Base-by-base conservation (phyloP, 2,329 filamentous ascomycete species). In the Fusarium buharicum region DNA sequence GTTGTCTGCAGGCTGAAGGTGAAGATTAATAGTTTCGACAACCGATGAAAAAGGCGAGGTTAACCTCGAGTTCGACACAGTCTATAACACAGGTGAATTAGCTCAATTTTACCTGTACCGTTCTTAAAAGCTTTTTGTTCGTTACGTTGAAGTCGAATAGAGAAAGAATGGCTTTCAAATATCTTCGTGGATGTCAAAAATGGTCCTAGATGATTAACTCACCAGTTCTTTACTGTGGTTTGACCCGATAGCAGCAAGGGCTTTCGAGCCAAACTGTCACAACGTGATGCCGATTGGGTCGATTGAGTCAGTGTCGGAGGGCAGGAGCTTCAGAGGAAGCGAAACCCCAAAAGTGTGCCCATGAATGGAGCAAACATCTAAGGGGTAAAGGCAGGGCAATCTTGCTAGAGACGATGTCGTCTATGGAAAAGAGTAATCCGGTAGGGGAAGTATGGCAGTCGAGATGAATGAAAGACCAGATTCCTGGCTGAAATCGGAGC, bases 401-500 rank as follows among this genome's bases (percentile, higher is more conserved):
- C 16, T 28, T 20, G 14, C 31, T 16, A 17, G 22, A 17, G 30
- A 50, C 30, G 34, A 38, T 41, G 8, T 24, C 8, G 22, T 24
- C 8, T 7, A 24, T 24, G 22, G 8, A 24, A 8, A 8, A 8
- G 22, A 9, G 30, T 31, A 33, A 22, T 27, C 36, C 28, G 24
- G 44, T 40, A 33, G 43, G 30, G 38, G 24, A 43, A 20, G 20
- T 31, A 16, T 12, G 10, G 27, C 22, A 17, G 11, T 16, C 17
- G 12, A 43, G 17, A 43, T 30, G 49, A 16, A 30, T 30, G 22
- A 31, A 43, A 46, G 51, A 50, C 37, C 34, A 44, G 18, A 47
- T 37, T 30, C 39, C 37, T 62, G 55, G 56, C 47, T 24, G 31
- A 64, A 37, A 49, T 37, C 16, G 18, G 30, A 28, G 39, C 20